These are phyloP conservation scores for Auricularia heimuer DNA, from an alignment of 768 basidiomycete species.

Conservation along the genomic window DNA sequence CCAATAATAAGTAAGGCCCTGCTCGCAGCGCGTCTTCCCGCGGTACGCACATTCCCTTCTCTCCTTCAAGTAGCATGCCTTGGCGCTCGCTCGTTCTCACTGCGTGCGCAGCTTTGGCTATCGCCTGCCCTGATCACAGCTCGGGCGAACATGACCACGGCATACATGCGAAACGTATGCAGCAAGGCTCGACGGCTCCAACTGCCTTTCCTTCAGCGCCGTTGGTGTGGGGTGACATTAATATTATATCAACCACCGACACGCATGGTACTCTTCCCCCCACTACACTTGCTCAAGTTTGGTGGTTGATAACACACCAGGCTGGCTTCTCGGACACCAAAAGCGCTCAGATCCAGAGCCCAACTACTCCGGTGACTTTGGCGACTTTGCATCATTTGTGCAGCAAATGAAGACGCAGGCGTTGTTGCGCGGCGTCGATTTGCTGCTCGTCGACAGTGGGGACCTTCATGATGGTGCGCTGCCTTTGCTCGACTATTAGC, in stretches of 20 bases:
- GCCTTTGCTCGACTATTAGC: too few relatives aligned
- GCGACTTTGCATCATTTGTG: conserved; percentile 79
- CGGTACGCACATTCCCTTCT: too few relatives aligned
- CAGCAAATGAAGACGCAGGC: conserved; percentile 73
- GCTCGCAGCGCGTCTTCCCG: neutral
- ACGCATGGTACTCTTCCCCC: conserved; percentile 18
- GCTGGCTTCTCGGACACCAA: conserved; percentile 76
- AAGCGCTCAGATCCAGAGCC: conserved; percentile 64
- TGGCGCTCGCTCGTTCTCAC: too few relatives aligned
- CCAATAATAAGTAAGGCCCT: conserved; percentile 4
- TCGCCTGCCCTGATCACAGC: too few relatives aligned
- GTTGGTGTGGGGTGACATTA: neutral
- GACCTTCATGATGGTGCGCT: conserved; percentile 55
- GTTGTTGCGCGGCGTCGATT: conserved; percentile 59
- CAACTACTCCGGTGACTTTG: conserved; percentile 64
- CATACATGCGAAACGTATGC: neutral
- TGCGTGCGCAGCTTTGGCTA: too few relatives aligned
- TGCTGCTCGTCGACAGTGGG: conserved; percentile 73
- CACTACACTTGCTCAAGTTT: too few relatives aligned
- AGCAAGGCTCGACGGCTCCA: too few relatives aligned
- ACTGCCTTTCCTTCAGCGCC: neutral
- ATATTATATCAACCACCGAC: neutral
- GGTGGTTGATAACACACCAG: too few relatives aligned
- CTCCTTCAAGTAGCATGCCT: neutral
- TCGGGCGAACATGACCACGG: too few relatives aligned